phyloP scores from a whole-genome alignment of 2,329 filamentous ascomycete species.

The Pyricularia grisea region DNA sequence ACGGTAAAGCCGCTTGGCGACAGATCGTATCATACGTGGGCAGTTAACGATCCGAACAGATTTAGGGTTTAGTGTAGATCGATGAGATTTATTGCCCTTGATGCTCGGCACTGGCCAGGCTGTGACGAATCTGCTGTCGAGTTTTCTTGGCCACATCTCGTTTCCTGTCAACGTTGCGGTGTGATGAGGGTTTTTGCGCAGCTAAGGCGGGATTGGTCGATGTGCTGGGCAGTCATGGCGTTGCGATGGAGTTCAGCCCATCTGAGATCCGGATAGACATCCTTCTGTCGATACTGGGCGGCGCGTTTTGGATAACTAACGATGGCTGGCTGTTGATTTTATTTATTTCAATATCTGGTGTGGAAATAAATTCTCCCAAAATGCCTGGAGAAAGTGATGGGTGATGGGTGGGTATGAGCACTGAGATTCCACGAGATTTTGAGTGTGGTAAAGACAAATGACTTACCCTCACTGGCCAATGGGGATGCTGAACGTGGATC shows the following conservation, averaged over 20 bases:
- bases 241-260: background rate
- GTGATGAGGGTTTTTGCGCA: background rate
- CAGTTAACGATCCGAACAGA: background rate
- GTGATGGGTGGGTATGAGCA: no score
- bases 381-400: no score
- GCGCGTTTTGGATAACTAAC: background rate
- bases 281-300: background rate
- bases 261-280: background rate
- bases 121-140: background rate
- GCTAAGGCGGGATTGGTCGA: background rate
- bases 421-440: no score
- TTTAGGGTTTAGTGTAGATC: background rate
- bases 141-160: background rate
- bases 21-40: background rate
- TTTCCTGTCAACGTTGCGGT: background rate
- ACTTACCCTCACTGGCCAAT: background rate
- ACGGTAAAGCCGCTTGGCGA: background rate
- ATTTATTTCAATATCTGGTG: no score
- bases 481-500: background rate
- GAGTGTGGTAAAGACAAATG: no score
- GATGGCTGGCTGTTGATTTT: background rate
- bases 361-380: no score
- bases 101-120: background rate
- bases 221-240: background rate
- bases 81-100: background rate